These are phyloP conservation scores for Eimeria maxima DNA, from an alignment of 169 alveolate species.

Conservation along the genomic window DNA sequence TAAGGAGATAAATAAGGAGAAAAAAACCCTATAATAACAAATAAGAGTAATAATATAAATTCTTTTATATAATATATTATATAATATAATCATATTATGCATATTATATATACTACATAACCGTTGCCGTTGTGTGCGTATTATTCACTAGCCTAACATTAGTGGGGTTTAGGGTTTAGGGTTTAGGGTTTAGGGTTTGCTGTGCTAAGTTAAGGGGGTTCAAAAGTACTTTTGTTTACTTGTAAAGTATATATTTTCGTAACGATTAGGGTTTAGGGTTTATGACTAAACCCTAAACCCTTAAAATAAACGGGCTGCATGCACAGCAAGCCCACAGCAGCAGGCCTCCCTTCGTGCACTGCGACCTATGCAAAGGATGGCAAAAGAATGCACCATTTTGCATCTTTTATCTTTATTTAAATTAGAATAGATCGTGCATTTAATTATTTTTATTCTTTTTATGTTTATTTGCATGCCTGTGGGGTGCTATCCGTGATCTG, in stretches of 20 bases:
- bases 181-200: background rate
- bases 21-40: no score
- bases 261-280: no score
- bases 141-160: no score
- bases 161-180: background rate
- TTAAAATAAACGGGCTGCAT: background rate
- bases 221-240: no score
- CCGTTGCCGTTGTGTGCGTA: no score
- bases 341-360: background rate
- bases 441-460: background rate
- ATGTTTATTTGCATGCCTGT: background rate
- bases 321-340: constrained; percentile 10
- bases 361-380: background rate
- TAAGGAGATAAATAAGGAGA: no score
- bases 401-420: background rate
- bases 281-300: no score
- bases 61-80: no score
- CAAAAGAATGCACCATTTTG: background rate
- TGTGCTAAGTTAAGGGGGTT: background rate
- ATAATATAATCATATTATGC: no score
- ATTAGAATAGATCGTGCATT: background rate
- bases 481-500: background rate
- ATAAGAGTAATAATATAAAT: no score
- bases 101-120: no score
- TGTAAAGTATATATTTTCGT: no score